Percentiles rank a stretch among this genome's conserved stretches.
Evolutionary conservation across 2,329 filamentous ascomycete genomes (phyloP).

Genomic region (Metarhizium album): DNA sequence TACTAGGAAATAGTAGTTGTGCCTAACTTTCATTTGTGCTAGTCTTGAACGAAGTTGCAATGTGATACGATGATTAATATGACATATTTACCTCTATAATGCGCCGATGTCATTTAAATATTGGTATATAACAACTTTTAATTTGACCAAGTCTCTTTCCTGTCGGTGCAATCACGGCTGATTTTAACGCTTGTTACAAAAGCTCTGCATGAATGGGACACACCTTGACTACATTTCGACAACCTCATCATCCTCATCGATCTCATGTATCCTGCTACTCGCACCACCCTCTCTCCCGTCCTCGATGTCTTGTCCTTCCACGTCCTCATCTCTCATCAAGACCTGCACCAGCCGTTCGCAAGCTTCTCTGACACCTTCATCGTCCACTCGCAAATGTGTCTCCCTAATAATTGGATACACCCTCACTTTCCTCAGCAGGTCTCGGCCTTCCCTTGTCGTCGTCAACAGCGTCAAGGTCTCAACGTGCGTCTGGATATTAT

Average conservation of each 20-base stretch:
- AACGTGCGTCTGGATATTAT: slow-evolving; percentile 75
- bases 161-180: not conserved
- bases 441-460: slow-evolving; percentile 64
- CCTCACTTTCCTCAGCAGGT: slow-evolving; percentile 62
- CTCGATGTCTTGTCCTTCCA: slow-evolving; percentile 26
- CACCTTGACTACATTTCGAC: slow-evolving; percentile 35
- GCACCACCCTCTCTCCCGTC: slow-evolving; percentile 26
- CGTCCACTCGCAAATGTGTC: slow-evolving; percentile 64
- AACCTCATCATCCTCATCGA: slow-evolving; percentile 42
- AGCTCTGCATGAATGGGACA: no score
- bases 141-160: not conserved
- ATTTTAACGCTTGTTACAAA: not conserved
- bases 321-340: slow-evolving; percentile 66
- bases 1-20: not conserved
- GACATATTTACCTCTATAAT: not conserved
- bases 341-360: slow-evolving; percentile 88
- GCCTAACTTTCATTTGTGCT: not conserved
- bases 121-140: not conserved
- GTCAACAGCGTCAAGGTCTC: slow-evolving; percentile 81
- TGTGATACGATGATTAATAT: not conserved
- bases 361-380: slow-evolving; percentile 72
- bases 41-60: not conserved
- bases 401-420: slow-evolving; percentile 88
- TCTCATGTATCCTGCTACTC: slow-evolving; percentile 31
- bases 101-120: not conserved